Evolutionary conservation across 202 grass and related monocot species (phyloP), one percentile per base, ranked within the genome.

Genomic region (Zoysia matrella): DNA sequence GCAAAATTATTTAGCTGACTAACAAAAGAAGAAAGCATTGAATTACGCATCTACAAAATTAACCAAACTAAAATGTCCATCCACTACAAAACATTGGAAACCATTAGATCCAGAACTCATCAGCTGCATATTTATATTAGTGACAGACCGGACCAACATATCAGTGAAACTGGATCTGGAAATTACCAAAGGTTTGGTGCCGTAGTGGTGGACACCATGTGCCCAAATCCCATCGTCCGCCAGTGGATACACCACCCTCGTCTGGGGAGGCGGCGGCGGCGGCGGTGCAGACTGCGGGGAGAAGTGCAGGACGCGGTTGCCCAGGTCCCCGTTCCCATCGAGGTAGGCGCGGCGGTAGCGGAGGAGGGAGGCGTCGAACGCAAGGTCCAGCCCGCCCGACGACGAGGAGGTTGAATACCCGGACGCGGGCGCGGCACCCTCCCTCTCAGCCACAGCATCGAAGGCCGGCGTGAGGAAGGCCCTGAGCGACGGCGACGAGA

Each of bases 381-480:
- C 86, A 62, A 83, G 80, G 50, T 83, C 80, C 49, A 83, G 65
- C 39, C 80, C 84, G 44, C 83, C 78, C 1, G 80, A 88, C 9
- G 79, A 81, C 8, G 44, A 77, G 3, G 81, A 76, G 7, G 56
- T 11, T 0, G 91, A 72, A 62, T 78, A 83, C 36, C 53, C 49
- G 4, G 76, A 52, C 2, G 62, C 49, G 4, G 76, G 47, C 2
- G 62, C 48, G 13, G 68, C 63, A 6, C 77, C 77, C 1, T 42
- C 54, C 42, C 67, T 64, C 5, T 39, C 40, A 55, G 83, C 83
- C 61, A 80, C 64, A 41, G 88, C 88, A 63, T 90, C 83, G 55
- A 90, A 90, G 48, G 88, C 88, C 62, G 83, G 74, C 15, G 69
- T 83, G 69, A 90, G 83, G 79, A 74, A 79, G 18, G 88, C n/a